Conservation (phyloP, 164 flowering plant species). For the Stephania japonica region DNA sequence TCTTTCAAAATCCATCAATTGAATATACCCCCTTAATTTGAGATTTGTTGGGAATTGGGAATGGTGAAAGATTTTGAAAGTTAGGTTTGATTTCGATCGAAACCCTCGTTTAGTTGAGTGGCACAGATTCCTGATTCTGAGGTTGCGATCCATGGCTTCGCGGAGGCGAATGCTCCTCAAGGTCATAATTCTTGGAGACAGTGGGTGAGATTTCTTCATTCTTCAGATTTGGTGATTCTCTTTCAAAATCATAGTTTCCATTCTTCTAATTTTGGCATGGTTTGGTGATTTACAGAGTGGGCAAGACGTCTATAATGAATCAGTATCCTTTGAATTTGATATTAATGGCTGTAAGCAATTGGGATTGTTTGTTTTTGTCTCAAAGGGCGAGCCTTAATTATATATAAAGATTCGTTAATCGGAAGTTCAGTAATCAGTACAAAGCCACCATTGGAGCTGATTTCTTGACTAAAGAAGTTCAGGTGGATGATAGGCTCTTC, state of each 20-base stretch:
- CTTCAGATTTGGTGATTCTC: not conserved
- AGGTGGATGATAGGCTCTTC: constrained; percentile 74
- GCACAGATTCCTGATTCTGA: not conserved
- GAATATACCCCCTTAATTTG: no score
- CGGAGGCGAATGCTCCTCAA: constrained; percentile 64
- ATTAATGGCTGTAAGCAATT: not conserved
- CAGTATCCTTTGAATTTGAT: constrained; percentile 41
- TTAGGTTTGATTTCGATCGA: not conserved
- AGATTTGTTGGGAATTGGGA: no score
- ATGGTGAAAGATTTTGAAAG: no score
- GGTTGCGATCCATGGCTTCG: constrained; percentile 43
- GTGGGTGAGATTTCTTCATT: constrained; percentile 39
- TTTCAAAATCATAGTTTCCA: not conserved
- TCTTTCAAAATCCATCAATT: no score
- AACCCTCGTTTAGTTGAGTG: constrained; percentile 8
- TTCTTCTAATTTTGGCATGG: not conserved
- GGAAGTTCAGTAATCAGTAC: constrained; percentile 83
- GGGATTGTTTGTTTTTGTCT: not conserved
- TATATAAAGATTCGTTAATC: constrained; percentile 62
- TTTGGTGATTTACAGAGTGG: constrained; percentile 43
- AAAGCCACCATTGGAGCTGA: constrained; percentile 90
- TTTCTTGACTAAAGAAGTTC: constrained; percentile 81
- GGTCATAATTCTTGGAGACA: constrained; percentile 72
- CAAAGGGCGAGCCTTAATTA: constrained; percentile 6
- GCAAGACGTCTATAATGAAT: constrained; percentile 87